These are phyloP conservation scores for Lachnellula hyalina DNA, from an alignment of 2,329 filamentous ascomycete species.

Conservation along the genomic window DNA sequence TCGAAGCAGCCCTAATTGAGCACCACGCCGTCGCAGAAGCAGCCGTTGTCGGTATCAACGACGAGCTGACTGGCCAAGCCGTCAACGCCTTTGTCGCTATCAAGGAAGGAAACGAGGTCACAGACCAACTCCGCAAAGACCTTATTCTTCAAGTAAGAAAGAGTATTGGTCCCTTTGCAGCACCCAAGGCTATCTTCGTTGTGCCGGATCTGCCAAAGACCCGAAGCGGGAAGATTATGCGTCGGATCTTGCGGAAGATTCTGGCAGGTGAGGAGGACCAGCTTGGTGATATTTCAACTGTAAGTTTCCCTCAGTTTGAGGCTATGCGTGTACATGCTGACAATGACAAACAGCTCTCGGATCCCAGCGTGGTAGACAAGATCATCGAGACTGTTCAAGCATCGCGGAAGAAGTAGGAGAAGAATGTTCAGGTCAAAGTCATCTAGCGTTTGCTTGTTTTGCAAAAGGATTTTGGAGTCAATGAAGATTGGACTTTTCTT, in stretches of 20 bases:
- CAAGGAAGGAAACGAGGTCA: conserved; percentile 74
- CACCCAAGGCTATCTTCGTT: conserved; percentile 87
- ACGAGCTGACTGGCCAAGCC: conserved; percentile 93
- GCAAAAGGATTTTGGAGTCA: conserved; percentile 1
- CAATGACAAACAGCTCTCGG: conserved; percentile 60
- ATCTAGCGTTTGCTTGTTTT: neutral
- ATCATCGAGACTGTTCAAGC: conserved; percentile 70
- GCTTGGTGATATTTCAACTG: conserved; percentile 86
- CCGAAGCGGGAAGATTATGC: conserved; percentile 97
- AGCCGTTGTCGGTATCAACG: conserved; percentile 85
- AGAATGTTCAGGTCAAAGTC: neutral
- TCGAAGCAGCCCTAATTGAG: conserved; percentile 93
- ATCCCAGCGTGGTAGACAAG: conserved; percentile 81
- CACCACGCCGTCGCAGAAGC: conserved; percentile 87
- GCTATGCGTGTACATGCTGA: neutral
- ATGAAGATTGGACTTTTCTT: neutral
- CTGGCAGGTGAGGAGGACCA: conserved; percentile 95
- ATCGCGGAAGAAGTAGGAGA: conserved; percentile 25
- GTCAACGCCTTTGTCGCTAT: conserved; percentile 95
- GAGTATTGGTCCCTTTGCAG: conserved; percentile 95
- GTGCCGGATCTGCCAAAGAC: conserved; percentile 97
- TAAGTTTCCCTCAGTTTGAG: conserved; percentile 33
- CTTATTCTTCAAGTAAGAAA: conserved; percentile 91
- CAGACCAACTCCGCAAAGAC: conserved; percentile 84
- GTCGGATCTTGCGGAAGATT: conserved; percentile 94